A percentile compares a stretch with the other conserved stretches of the same genome.
Evolutionary conservation across 345 rosid genomes (phyloP).

Genomic region (Adansonia digitata): DNA sequence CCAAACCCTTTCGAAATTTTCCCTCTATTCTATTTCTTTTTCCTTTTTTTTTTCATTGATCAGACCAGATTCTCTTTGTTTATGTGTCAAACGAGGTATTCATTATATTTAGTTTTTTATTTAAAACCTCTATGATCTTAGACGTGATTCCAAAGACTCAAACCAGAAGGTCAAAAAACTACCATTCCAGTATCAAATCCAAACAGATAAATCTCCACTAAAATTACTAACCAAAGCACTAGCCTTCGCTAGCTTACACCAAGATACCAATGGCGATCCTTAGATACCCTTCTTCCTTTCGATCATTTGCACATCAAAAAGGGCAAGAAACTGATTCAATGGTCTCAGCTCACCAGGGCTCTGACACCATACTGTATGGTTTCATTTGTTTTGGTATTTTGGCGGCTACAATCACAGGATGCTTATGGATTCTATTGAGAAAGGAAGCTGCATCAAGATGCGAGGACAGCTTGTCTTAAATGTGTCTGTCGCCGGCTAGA

Average conservation of each 20-base stretch:
- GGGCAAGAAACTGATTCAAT: neutral
- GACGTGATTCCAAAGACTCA: neutral
- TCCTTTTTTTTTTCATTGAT: neutral
- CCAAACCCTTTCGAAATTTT: neutral
- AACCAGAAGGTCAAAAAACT: slow-evolving; percentile 43
- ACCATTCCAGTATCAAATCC: slow-evolving; percentile 19
- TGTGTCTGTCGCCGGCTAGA: slow-evolving; percentile 41
- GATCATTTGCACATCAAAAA: neutral
- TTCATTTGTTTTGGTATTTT: slow-evolving; percentile 73
- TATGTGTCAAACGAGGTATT: too few relatives aligned
- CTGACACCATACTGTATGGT: slow-evolving; percentile 57
- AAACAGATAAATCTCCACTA: neutral
- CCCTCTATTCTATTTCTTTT: neutral
- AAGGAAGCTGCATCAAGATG: slow-evolving; percentile 33
- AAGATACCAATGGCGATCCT: neutral
- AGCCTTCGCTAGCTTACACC: neutral
- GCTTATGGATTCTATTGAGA: slow-evolving; percentile 55
- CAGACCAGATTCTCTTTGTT: neutral
- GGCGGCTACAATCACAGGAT: slow-evolving; percentile 39
- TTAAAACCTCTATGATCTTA: neutral
- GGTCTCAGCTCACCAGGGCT: slow-evolving; percentile 32
- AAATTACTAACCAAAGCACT: neutral
- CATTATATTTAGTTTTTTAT: neutral
- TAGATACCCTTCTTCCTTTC: neutral
- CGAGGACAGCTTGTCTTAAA: slow-evolving; percentile 26